These are phyloP conservation scores for Leishmania amazonensis DNA, from an alignment of 208 protist species.

Conservation along the genomic window DNA sequence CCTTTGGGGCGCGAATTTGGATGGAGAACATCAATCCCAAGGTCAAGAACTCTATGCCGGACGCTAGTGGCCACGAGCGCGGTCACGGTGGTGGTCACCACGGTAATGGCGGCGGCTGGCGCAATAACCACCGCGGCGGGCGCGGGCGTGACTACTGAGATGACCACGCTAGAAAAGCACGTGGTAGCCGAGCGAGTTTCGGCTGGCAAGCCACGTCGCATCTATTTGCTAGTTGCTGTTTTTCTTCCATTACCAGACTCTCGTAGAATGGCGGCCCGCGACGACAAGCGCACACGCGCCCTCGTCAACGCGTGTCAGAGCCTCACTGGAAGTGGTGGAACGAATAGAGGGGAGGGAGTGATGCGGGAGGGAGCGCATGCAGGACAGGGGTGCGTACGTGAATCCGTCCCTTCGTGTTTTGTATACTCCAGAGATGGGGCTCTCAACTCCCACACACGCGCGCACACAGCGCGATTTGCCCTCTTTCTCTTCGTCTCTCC, in stretches of 20 bases:
- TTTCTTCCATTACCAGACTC: background rate
- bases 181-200: background rate
- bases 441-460: background rate
- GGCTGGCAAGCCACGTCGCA: background rate
- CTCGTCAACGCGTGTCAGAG: background rate
- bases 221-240: slow-evolving; percentile 9
- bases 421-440: background rate
- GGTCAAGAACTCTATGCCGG: slow-evolving; percentile 85
- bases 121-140: slow-evolving; percentile 31
- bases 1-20: slow-evolving; percentile 91
- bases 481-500: background rate
- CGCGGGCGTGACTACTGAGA: slow-evolving; percentile 26
- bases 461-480: background rate
- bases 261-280: background rate
- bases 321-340: background rate
- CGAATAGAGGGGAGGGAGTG: background rate
- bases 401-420: background rate
- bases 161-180: background rate
- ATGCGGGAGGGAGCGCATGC: background rate
- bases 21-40: slow-evolving; percentile 92
- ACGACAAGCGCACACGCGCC: background rate
- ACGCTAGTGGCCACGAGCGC: slow-evolving; percentile 34
- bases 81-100: slow-evolving; percentile 20
- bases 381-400: background rate
- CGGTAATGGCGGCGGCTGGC: slow-evolving; percentile 26